These are phyloP conservation scores for Polyporus tsugae DNA, from an alignment of 1,284 basidiomycete species.

Conservation along the genomic window DNA sequence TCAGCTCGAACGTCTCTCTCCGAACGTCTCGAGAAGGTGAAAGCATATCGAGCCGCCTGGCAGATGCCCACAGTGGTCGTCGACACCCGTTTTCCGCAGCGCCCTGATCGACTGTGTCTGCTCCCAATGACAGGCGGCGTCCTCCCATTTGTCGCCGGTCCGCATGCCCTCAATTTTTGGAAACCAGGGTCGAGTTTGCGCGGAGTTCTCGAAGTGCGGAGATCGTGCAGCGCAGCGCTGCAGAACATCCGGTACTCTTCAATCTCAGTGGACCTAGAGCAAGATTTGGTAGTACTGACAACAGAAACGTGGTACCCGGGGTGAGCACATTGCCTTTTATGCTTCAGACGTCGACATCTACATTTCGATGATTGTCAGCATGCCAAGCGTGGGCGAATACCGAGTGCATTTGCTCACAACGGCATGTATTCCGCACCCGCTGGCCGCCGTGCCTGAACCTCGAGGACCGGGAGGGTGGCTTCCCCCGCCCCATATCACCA, in stretches of 20 bases:
- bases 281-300: too few relatives aligned
- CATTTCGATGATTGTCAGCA: too few relatives aligned
- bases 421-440: too few relatives aligned
- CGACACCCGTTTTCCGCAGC: background rate
- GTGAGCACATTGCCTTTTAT: too few relatives aligned
- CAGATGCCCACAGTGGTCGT: background rate
- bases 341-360: too few relatives aligned
- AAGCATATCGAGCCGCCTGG: background rate
- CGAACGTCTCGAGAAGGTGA: background rate
- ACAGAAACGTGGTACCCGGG: too few relatives aligned
- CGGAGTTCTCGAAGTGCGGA: background rate
- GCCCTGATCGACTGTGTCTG: background rate
- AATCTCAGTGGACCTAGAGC: background rate
- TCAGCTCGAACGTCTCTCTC: background rate
- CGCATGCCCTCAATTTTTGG: background rate
- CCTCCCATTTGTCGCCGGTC: background rate
- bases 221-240: background rate
- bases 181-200: background rate
- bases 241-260: background rate
- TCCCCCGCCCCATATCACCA: too few relatives aligned
- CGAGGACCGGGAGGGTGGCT: too few relatives aligned
- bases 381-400: too few relatives aligned
- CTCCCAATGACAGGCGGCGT: background rate
- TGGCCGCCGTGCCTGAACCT: too few relatives aligned
- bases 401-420: too few relatives aligned